Evolutionary conservation across 148 eudicot genomes (phyloP).

Genomic region (Agrostemma githago): DNA sequence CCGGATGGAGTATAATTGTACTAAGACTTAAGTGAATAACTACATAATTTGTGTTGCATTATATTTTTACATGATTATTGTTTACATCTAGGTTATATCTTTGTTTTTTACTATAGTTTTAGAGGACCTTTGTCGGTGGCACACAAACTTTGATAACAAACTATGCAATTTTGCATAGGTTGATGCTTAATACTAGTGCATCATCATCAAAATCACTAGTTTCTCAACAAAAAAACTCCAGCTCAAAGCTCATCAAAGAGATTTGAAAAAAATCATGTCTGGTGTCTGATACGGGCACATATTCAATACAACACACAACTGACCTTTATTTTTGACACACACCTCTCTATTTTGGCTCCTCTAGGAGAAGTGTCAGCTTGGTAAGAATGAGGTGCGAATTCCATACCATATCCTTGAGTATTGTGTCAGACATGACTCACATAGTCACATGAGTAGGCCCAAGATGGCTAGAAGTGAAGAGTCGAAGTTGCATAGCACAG

Average conservation of each 20-base stretch:
- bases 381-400: neutral
- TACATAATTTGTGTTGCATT: no score
- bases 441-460: neutral
- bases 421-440: neutral
- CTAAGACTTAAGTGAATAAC: no score
- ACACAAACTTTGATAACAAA: no score
- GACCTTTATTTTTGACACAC: neutral
- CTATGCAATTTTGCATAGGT: no score
- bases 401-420: neutral
- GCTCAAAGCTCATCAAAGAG: neutral
- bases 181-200: no score
- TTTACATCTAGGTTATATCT: no score
- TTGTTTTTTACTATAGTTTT: no score
- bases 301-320: neutral
- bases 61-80: no score
- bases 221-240: conserved; percentile 6
- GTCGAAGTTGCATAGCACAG: neutral
- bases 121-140: no score
- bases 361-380: neutral
- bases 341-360: neutral
- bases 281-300: neutral
- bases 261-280: neutral
- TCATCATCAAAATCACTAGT: conserved; percentile 4
- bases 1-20: no score
- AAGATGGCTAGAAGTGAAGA: neutral